A percentile compares a stretch with the other conserved stretches of the same genome.
These are phyloP conservation scores for Prunus kanzakura DNA, from an alignment of 306 rosid genomes.

Conservation along the genomic window DNA sequence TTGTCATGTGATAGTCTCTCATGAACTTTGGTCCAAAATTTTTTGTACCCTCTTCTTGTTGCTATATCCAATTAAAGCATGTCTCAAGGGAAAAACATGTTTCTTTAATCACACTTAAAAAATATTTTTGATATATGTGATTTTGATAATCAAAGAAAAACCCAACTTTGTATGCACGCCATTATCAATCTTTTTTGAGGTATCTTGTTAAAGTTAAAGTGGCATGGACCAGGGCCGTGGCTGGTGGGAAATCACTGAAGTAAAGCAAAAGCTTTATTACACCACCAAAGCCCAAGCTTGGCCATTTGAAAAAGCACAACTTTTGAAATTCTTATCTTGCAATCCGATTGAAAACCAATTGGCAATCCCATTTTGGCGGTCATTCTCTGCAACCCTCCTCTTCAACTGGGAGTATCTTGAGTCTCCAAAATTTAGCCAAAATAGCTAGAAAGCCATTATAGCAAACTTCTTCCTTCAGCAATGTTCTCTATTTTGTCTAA, in stretches of 20 bases:
- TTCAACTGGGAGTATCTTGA: no score
- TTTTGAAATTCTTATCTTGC: neutral
- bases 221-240: slow-evolving; percentile 18
- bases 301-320: neutral
- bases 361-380: neutral
- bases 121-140: no score
- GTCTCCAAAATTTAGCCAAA: no score
- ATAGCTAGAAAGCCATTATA: no score
- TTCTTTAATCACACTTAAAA: no score
- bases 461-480: no score
- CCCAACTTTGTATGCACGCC: neutral
- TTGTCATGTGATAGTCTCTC: neutral
- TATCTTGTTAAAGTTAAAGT: slow-evolving; percentile 30
- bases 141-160: neutral
- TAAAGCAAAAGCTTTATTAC: slow-evolving; percentile 17
- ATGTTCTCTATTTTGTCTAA: no score
- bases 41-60: neutral
- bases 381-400: neutral
- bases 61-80: no score
- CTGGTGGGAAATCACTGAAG: slow-evolving; percentile 14
- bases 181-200: slow-evolving; percentile 7
- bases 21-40: neutral
- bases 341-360: neutral
- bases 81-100: no score
- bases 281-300: neutral